These are phyloP conservation scores for Usnea hakonensis DNA, from an alignment of 495 filamentous ascomycete species.

Conservation along the genomic window DNA sequence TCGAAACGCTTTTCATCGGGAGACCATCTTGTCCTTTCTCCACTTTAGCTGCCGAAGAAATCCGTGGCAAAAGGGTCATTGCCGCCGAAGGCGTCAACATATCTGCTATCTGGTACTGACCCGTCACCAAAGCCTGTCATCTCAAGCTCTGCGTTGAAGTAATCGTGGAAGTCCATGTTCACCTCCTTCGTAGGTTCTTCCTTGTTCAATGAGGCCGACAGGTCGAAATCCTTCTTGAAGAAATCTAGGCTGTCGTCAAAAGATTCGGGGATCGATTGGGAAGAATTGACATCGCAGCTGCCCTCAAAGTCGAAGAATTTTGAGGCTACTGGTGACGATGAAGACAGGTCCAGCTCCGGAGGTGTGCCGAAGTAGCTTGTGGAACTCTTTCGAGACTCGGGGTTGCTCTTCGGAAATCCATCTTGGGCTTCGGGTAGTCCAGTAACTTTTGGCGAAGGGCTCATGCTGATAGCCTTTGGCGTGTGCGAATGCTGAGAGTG, in stretches of 20 bases:
- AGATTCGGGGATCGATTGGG: neutral
- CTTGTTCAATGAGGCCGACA: constrained; percentile 1
- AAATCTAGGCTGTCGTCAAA: constrained; percentile 2
- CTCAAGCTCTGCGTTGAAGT: constrained; percentile 11
- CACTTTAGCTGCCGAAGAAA: neutral
- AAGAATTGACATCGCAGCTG: constrained; percentile 11
- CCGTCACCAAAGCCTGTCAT: neutral
- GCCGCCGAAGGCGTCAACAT: neutral
- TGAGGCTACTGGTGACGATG: constrained; percentile 20
- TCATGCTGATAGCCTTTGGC: constrained; percentile 24
- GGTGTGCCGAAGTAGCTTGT: constrained; percentile 34
- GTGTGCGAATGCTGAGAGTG: constrained; percentile 40
- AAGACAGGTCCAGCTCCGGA: constrained; percentile 34
- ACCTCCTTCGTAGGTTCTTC: neutral
- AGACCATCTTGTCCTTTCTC: neutral
- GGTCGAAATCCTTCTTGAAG: constrained; percentile 12
- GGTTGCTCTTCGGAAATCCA: constrained; percentile 26
- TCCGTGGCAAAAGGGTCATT: neutral
- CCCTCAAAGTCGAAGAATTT: constrained; percentile 18
- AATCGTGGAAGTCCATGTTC: constrained; percentile 1
- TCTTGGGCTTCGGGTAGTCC: constrained; percentile 16
- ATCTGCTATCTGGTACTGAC: neutral
- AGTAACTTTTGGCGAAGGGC: constrained; percentile 17
- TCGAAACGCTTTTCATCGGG: neutral
- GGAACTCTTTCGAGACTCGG: constrained; percentile 30